Evolutionary conservation across 805 yeast species (phyloP).

Genomic region (Tetrapisispora fleetii): DNA sequence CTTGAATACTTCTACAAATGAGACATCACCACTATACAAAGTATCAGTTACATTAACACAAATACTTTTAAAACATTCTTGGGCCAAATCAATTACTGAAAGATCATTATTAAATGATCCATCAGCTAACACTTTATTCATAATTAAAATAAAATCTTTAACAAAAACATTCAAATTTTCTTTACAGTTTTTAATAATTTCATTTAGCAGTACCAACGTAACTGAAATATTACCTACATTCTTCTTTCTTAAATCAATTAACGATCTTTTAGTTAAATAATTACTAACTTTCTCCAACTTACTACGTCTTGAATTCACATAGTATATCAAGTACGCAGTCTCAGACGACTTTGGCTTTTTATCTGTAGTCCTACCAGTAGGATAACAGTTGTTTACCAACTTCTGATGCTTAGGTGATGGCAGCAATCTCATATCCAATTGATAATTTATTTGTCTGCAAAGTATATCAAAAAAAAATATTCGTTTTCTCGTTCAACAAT

Average conservation of each 20-base stretch:
- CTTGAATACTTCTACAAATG: slow-evolving; percentile 35
- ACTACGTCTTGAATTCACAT: slow-evolving; percentile 81
- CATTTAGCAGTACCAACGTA: slow-evolving; percentile 58
- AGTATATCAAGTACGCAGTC: slow-evolving; percentile 74
- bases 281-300: slow-evolving; percentile 80
- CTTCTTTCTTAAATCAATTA: slow-evolving; percentile 47
- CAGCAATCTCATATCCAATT: slow-evolving; percentile 11
- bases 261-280: slow-evolving; percentile 54
- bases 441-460: too few relatives aligned
- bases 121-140: slow-evolving; percentile 38
- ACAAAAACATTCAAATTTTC: slow-evolving; percentile 84
- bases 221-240: slow-evolving; percentile 77
- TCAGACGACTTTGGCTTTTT: slow-evolving; percentile 91
- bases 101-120: slow-evolving; percentile 43
- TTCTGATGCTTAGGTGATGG: slow-evolving; percentile 81
- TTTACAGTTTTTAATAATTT: slow-evolving; percentile 63
- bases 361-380: slow-evolving; percentile 76
- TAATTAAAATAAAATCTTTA: slow-evolving; percentile 50
- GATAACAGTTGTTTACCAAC: slow-evolving; percentile 84
- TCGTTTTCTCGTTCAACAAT: too few relatives aligned
- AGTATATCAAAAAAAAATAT: too few relatives aligned
- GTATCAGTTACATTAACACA: slow-evolving; percentile 48
- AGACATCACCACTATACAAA: slow-evolving; percentile 55
- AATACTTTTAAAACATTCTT: slow-evolving; percentile 39
- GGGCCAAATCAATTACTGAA: slow-evolving; percentile 44